Evolutionary conservation across 2,329 filamentous ascomycete species (phyloP).

Genomic region (Mycosphaerella arachidis): DNA sequence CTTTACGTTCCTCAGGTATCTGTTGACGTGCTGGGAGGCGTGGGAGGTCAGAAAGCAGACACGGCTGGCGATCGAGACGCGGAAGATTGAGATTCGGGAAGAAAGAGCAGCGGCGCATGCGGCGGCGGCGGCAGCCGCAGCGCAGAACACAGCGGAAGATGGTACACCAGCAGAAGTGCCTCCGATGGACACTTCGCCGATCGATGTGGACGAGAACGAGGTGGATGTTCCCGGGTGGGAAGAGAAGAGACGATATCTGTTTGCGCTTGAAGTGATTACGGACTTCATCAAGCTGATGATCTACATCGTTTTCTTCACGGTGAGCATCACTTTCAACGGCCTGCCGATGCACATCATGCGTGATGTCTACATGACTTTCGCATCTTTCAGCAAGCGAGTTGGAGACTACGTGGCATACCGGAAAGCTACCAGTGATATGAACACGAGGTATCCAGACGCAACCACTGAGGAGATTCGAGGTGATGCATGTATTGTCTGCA

Average conservation of each 20-base stretch:
- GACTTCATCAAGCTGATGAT: conserved; percentile 89
- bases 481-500: conserved; percentile 95
- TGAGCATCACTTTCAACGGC: conserved; percentile 89
- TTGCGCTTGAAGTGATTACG: conserved; percentile 73
- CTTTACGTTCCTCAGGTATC: conserved; percentile 74
- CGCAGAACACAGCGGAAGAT: conserved; percentile 31
- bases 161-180: conserved; percentile 38
- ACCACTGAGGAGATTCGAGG: conserved; percentile 76
- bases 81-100: conserved; percentile 61
- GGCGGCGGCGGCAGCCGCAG: conserved; percentile 31
- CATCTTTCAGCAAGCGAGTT: conserved; percentile 87
- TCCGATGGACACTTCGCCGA: conserved; percentile 54
- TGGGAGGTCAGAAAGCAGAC: conserved; percentile 72
- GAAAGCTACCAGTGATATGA: conserved; percentile 91
- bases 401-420: conserved; percentile 84
- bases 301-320: conserved; percentile 87
- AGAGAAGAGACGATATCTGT: conserved; percentile 85
- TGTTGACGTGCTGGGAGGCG: conserved; percentile 72
- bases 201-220: conserved; percentile 83
- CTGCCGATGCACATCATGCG: conserved; percentile 95
- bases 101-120: conserved; percentile 47
- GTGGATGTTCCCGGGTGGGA: conserved; percentile 96
- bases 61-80: conserved; percentile 60
- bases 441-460: conserved; percentile 81
- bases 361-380: conserved; percentile 88